Conservation (phyloP, 2,329 filamentous ascomycete species). For the Teratosphaeria epicoccoides region DNA sequence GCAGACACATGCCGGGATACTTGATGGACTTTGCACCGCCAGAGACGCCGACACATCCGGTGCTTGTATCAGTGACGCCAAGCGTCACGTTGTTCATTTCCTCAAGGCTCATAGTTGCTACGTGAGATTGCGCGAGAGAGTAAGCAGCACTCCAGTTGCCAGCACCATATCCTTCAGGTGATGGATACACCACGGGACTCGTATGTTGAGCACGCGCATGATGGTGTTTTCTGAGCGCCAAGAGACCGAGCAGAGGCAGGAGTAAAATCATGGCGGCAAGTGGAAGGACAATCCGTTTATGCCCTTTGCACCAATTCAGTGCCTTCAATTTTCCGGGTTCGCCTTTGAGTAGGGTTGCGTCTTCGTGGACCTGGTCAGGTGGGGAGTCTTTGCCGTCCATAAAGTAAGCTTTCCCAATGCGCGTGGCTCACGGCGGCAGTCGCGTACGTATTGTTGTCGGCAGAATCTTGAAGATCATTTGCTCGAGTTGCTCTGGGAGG, state of each 20-base stretch:
- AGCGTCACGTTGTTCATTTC: conserved; percentile 30
- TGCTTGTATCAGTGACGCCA: conserved; percentile 20
- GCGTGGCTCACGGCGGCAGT: neutral
- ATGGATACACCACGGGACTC: conserved; percentile 21
- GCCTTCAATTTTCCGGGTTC: neutral
- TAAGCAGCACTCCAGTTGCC: conserved; percentile 26
- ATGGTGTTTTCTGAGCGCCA: conserved; percentile 17
- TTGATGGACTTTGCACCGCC: conserved; percentile 25
- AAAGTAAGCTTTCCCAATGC: neutral
- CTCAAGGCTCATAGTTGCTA: conserved; percentile 26
- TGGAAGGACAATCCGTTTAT: conserved; percentile 16
- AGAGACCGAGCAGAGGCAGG: conserved; percentile 20
- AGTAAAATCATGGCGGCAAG: conserved; percentile 16
- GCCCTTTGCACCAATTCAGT: conserved; percentile 7
- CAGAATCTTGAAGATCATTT: neutral
- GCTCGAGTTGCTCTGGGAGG: neutral
- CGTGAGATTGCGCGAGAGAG: conserved; percentile 21
- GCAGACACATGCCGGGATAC: conserved; percentile 32
- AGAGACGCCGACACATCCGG: conserved; percentile 29
- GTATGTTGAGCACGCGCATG: conserved; percentile 15
- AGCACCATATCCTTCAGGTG: conserved; percentile 23
- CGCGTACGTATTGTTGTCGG: neutral
- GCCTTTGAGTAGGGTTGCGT: conserved; percentile 3
- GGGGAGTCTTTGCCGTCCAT: neutral
- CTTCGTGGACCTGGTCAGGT: conserved; percentile 2